Evolutionary conservation across 345 rosid species (phyloP).

Genomic region (Brassica cretica): DNA sequence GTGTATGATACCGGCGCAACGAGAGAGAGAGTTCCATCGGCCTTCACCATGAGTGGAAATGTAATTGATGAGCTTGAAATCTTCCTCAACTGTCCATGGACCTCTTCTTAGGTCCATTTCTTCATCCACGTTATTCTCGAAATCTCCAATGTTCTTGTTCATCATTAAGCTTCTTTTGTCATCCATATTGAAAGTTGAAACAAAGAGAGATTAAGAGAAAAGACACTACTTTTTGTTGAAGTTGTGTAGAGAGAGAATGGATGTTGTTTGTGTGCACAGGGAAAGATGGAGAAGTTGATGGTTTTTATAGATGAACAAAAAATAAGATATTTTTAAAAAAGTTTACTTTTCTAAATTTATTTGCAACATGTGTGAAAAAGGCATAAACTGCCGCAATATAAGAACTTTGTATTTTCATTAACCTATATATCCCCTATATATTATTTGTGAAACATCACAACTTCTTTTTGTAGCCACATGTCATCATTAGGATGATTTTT

Average conservation of each 20-base stretch:
- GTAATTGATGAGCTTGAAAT: constrained; percentile 75
- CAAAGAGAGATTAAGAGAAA: constrained; percentile 35
- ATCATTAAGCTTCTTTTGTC: constrained; percentile 41
- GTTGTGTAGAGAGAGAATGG: constrained; percentile 28
- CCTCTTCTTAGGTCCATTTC: constrained; percentile 69
- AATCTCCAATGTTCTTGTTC: constrained; percentile 19
- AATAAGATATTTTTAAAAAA: background rate
- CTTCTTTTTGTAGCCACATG: no score
- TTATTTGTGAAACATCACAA: no score
- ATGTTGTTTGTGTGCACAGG: constrained; percentile 24
- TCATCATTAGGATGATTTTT: no score
- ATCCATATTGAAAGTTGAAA: constrained; percentile 45
- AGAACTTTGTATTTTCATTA: constrained; percentile 4
- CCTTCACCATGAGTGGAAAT: constrained; percentile 85
- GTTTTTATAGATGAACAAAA: constrained; percentile 31
- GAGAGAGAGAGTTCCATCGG: constrained; percentile 88
- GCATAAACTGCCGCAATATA: constrained; percentile 31
- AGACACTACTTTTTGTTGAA: constrained; percentile 21
- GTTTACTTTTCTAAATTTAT: background rate
- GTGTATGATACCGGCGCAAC: constrained; percentile 65
- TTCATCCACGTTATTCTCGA: constrained; percentile 46
- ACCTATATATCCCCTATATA: no score
- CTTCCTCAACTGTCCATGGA: constrained; percentile 94
- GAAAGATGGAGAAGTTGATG: constrained; percentile 29
- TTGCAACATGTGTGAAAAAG: constrained; percentile 28